Evolutionary conservation across 2,329 filamentous ascomycete genomes (phyloP), one percentile per base, ranked within the genome.

Genomic region (Triangularia setosa): DNA sequence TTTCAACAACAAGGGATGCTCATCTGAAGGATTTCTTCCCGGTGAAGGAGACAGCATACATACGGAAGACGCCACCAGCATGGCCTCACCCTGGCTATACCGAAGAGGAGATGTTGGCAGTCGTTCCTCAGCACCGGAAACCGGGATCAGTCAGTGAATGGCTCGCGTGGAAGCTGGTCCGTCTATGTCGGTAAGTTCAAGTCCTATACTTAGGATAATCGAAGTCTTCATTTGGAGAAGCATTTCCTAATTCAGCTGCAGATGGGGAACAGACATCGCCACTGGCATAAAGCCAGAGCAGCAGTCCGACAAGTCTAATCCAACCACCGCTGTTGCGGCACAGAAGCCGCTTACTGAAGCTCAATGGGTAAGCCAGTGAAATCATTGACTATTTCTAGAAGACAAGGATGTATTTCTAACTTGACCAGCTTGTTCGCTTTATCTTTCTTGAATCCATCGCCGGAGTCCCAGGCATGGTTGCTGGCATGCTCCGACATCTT

Each of bases 401-500:
- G n/a, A 48, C 7, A 8, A 18, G 23, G 44, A n/a, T 25, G 60
- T 14, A 4, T n/a, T 44, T 28, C 1, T n/a, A 55, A 14, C 27
- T 68, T 73, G 60, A 73, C 57, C 53, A 82, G 82, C 83, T 97
- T 71, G 86, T 91, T 58, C 86, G 94, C 6, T 94, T 97, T 73
- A 85, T 99, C 70, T 99, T 99, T 77, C 84, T 99, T 33, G 95
- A 99, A 77, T 93, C 90, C 58, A 92, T 99, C 44, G 95, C 95
- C 12, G 95, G 93, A 33, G 95, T 98, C 0, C 95, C 95, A 0
- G 95, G 95, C 7, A 98, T 98, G 92, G 94, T 98, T 0, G 95
- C 90, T 0, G 95, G 93, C 23, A 97, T 97, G 91, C 82, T 98
- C 16, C 84, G 95, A 33, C 95, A 99, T 78, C 83, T 98, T 40